Conservation (phyloP, 192 early-diverging fungal genomes). For the Dissophora globulifera region DNA sequence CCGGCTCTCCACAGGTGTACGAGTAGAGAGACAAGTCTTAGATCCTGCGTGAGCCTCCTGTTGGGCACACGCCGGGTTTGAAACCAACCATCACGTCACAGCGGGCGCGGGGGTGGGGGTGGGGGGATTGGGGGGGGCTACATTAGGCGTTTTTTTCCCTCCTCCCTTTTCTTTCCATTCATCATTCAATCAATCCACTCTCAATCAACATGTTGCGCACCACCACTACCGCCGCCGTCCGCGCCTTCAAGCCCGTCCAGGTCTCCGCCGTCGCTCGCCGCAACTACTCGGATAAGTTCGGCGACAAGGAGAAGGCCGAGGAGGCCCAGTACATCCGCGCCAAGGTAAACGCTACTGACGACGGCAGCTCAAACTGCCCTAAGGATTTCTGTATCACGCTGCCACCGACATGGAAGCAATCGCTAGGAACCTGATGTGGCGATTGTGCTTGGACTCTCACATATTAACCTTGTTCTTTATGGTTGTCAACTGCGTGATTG, state of each 20-base stretch:
- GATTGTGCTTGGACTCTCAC: background rate
- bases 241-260: slow-evolving; percentile 52
- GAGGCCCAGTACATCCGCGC: slow-evolving; percentile 36
- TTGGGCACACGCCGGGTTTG: too few relatives aligned
- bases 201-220: slow-evolving; percentile 47
- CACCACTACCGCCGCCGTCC: slow-evolving; percentile 44
- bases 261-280: slow-evolving; percentile 36
- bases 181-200: background rate
- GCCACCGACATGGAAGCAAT: too few relatives aligned
- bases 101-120: too few relatives aligned
- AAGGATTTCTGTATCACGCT: too few relatives aligned
- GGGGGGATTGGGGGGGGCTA: background rate
- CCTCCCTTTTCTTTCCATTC: slow-evolving; percentile 1
- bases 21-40: too few relatives aligned
- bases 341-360: too few relatives aligned
- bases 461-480: background rate
- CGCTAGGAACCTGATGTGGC: background rate
- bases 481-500: background rate
- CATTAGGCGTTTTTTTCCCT: background rate
- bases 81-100: too few relatives aligned
- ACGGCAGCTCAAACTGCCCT: too few relatives aligned
- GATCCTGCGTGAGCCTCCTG: too few relatives aligned
- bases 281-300: slow-evolving; percentile 21
- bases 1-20: too few relatives aligned
- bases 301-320: slow-evolving; percentile 50